phyloP scores from a whole-genome alignment of 2,329 filamentous ascomycete species.

The Sordariomycetes sp. region DNA sequence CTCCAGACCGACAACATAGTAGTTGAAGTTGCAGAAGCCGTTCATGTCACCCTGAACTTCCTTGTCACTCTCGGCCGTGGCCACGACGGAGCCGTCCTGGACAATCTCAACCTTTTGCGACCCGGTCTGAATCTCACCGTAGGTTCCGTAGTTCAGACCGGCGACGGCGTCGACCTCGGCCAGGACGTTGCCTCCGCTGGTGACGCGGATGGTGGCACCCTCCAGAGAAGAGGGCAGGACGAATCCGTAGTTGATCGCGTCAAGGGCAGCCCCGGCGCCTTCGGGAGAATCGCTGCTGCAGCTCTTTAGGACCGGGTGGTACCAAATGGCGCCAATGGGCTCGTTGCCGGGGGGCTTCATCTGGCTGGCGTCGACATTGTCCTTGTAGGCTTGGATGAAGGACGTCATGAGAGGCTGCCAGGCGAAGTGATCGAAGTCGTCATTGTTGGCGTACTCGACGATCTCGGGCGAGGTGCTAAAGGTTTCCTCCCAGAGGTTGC shows the following conservation, averaged over 20 bases:
- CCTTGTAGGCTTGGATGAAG: constrained; percentile 8
- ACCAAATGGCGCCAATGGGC: constrained; percentile 9
- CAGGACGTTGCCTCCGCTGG: constrained; percentile 4
- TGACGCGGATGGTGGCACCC: constrained; percentile 3
- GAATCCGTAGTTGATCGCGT: constrained; percentile 6
- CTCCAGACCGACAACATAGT: too few species aligned
- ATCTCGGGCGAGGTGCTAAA: constrained; percentile 4
- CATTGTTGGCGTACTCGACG: constrained; percentile 6
- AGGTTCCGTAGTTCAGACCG: constrained; percentile 6
- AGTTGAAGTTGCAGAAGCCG: too few species aligned
- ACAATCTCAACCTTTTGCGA: constrained; percentile 3
- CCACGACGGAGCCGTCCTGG: background rate
- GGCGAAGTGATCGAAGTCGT: constrained; percentile 5
- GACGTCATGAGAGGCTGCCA: constrained; percentile 9
- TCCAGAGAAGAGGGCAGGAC: background rate
- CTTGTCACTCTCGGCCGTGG: background rate
- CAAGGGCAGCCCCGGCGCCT: constrained; percentile 4
- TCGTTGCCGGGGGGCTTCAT: constrained; percentile 5
- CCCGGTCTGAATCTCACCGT: constrained; percentile 1
- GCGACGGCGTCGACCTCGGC: constrained; percentile 1
- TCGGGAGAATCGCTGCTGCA: constrained; percentile 2
- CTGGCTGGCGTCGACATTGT: constrained; percentile 3
- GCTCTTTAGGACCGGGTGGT: constrained; percentile 5
- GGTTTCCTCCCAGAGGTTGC: constrained; percentile 7
- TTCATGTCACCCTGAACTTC: too few species aligned